Conservation (phyloP, 805 yeast species). For the Suhomyces prunicola region DNA sequence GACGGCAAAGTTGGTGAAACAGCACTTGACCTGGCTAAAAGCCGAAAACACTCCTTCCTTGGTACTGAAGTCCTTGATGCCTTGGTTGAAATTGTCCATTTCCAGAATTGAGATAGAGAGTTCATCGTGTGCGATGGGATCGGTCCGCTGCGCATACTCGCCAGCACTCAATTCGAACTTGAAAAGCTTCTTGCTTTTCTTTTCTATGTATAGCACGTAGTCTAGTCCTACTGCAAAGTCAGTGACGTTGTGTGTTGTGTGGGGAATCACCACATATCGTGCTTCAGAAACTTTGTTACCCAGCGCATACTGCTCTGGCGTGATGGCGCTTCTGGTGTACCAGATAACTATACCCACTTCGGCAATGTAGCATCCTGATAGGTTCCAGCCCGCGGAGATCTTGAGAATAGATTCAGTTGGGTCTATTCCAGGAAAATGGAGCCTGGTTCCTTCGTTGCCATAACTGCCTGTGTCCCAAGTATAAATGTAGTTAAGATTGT, state of each 20-base stretch:
- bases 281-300: conserved; percentile 27
- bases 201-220: conserved; percentile 46
- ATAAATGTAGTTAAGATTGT: conserved; percentile 46
- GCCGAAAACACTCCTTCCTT: conserved; percentile 19
- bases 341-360: conserved; percentile 58
- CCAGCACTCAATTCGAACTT: conserved; percentile 29
- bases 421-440: conserved; percentile 35
- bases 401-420: conserved; percentile 33
- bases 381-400: conserved; percentile 67
- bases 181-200: conserved; percentile 39
- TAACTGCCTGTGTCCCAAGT: conserved; percentile 56
- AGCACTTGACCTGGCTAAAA: conserved; percentile 53
- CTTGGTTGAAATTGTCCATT: conserved; percentile 28
- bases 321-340: conserved; percentile 34
- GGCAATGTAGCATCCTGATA: conserved; percentile 47
- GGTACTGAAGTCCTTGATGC: conserved; percentile 22
- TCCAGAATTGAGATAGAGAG: conserved; percentile 6
- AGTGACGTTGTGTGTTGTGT: conserved; percentile 36
- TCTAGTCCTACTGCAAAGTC: conserved; percentile 59
- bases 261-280: conserved; percentile 39
- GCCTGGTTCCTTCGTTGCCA: conserved; percentile 37
- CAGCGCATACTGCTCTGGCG: conserved; percentile 16
- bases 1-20: conserved; percentile 51
- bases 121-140: conserved; percentile 6
- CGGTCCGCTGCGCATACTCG: conserved; percentile 8